Conservation (phyloP, 495 filamentous ascomycete genomes). For the Xylaria palmicola region DNA sequence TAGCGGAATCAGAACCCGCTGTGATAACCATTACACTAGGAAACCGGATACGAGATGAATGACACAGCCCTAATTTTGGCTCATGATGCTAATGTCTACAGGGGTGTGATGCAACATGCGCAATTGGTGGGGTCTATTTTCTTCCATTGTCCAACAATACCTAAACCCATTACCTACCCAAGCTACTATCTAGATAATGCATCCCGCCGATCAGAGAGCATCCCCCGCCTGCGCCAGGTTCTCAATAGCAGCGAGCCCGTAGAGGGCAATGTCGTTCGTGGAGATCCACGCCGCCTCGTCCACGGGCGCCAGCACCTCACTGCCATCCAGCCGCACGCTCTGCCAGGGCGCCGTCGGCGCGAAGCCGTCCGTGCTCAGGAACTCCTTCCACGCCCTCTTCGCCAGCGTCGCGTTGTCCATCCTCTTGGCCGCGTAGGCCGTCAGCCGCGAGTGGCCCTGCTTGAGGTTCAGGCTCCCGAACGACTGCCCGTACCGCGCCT, state of each 20-base stretch:
- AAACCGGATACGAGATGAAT: not conserved
- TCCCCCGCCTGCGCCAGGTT: constrained; percentile 40
- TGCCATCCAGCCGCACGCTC: constrained; percentile 31
- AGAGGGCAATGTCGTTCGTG: constrained; percentile 45
- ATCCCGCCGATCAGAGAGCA: constrained; percentile 15
- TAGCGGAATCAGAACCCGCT: constrained; percentile 30
- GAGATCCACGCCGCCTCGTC: constrained; percentile 45
- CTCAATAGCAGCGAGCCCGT: constrained; percentile 46
- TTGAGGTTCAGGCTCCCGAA: constrained; percentile 38
- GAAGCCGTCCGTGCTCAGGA: constrained; percentile 40
- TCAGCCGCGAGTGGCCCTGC: constrained; percentile 48
- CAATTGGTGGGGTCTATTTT: too few species aligned
- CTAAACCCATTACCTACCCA: not conserved
- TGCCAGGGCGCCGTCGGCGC: constrained; percentile 32
- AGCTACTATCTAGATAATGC: not conserved
- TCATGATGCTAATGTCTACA: not conserved
- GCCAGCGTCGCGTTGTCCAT: constrained; percentile 35
- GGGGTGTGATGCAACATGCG: not conserved
- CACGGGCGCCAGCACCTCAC: constrained; percentile 34
- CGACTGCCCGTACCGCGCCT: constrained; percentile 39
- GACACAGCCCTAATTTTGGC: not conserved
- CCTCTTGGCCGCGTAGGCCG: constrained; percentile 40
- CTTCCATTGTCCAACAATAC: too few species aligned
- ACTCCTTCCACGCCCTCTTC: constrained; percentile 43
- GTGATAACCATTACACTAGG: constrained; percentile 25